Evolutionary conservation across 805 yeast genomes (phyloP), one percentile per base, ranked within the genome.

Genomic region (Vanderwaltozyma tropicalis): DNA sequence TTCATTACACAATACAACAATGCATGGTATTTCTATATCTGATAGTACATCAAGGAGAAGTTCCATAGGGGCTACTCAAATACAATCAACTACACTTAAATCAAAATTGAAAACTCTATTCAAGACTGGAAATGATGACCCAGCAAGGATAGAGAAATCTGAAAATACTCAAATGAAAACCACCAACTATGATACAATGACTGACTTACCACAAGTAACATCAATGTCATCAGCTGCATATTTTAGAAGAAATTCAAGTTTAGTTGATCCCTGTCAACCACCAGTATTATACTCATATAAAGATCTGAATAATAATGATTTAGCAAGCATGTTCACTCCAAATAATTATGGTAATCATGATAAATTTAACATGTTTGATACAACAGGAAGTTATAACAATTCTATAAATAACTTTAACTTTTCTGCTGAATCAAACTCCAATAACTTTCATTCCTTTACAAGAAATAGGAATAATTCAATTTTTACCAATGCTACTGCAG

Each of bases 61-160:
- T 17, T 35, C 38, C 2, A 24, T 20, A 17, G 38, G 29, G 8
- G 4, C 12, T 5, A 16, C 26, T 11, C 4, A 10, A 2, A 19
- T 13, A 25, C 26, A 29, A 17, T 22, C 19, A 4, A 8, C 17
- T 11, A 30, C 18, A 15, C 17, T 35, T 4, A 32, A 32, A 2
- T 18, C 30, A 8, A 35, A 35, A 25, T 19, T 35, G 19, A 35
- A 35, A 19, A 31, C 38, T 16, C 13, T 35, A 19, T 35, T 35
- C 14, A 30, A 35, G 14, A 5, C 34, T 16, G 16, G 22, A 18
- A 26, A 25, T 11, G 15, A 24, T 13, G 18, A 33, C 15, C 7
- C 12, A 19, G 5, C 17, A 9, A 17, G 12, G 5, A 13, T n/a
- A 18, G 3, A 6, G 15, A 18, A 24, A 24, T 10, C 27, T 8